A percentile compares a stretch with the other conserved stretches of the same genome.
Conservation (phyloP, 495 filamentous ascomycete genomes). For the Podospora pseudoanserina region DNA sequence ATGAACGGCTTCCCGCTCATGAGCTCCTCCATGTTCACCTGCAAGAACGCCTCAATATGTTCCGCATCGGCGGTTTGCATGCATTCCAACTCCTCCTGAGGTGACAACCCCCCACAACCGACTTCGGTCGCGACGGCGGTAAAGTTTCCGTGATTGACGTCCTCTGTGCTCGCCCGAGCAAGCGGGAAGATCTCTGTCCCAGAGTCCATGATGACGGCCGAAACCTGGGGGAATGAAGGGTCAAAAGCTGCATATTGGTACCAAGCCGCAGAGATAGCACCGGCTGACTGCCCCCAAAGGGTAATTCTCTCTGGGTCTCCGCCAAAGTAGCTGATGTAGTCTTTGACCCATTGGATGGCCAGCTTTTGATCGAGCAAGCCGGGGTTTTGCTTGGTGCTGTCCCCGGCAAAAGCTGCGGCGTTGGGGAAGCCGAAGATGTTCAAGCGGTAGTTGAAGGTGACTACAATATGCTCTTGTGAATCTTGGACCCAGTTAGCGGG, state of each 20-base stretch:
- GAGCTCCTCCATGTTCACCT: slow-evolving; percentile 34
- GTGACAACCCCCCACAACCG: slow-evolving; percentile 41
- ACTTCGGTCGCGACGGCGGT: slow-evolving; percentile 32
- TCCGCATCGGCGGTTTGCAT: slow-evolving; percentile 39
- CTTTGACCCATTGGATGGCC: slow-evolving; percentile 54
- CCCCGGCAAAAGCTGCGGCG: slow-evolving; percentile 27
- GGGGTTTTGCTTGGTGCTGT: slow-evolving; percentile 44
- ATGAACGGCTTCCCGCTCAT: slow-evolving; percentile 19
- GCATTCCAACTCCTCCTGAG: slow-evolving; percentile 39
- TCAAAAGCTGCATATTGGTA: slow-evolving; percentile 47
- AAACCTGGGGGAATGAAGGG: slow-evolving; percentile 42
- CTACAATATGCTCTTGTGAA: slow-evolving; percentile 54
- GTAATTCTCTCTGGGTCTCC: slow-evolving; percentile 53
- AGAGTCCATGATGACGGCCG: slow-evolving; percentile 50
- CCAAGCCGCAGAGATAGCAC: slow-evolving; percentile 49
- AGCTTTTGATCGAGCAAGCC: slow-evolving; percentile 63
- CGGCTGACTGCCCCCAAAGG: slow-evolving; percentile 55
- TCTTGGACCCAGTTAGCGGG: slow-evolving; percentile 41
- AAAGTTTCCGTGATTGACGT: slow-evolving; percentile 32
- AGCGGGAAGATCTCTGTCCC: slow-evolving; percentile 47
- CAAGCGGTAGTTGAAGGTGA: slow-evolving; percentile 62
- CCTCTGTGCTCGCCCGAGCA: slow-evolving; percentile 28
- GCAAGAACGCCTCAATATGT: slow-evolving; percentile 32
- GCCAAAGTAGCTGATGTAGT: slow-evolving; percentile 59
- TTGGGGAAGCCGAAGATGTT: slow-evolving; percentile 62